These are phyloP conservation scores for Xylariaceae sp. DNA, from an alignment of 2,329 filamentous ascomycete genomes.

Conservation along the genomic window DNA sequence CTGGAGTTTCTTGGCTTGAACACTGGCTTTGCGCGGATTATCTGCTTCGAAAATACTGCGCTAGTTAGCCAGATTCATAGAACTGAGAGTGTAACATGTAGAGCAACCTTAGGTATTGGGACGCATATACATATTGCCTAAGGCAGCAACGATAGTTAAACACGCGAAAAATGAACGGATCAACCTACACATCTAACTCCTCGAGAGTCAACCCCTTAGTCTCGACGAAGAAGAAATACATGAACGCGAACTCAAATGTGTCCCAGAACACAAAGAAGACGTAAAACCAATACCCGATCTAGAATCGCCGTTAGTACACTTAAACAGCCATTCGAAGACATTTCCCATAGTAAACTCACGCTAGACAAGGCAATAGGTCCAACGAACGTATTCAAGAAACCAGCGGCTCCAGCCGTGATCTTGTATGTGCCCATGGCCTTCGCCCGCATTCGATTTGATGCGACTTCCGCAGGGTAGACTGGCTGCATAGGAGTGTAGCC, in stretches of 20 bases:
- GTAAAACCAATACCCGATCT: slow-evolving; percentile 36
- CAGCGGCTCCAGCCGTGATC: slow-evolving; percentile 34
- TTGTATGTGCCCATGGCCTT: slow-evolving; percentile 36
- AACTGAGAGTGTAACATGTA: background rate
- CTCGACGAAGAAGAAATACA: slow-evolving; percentile 35
- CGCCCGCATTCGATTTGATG: slow-evolving; percentile 36
- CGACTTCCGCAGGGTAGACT: slow-evolving; percentile 36
- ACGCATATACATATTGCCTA: background rate
- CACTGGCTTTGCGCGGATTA: slow-evolving; percentile 32
- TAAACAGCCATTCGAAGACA: background rate
- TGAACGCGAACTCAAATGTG: slow-evolving; percentile 29
- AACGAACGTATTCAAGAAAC: slow-evolving; percentile 34
- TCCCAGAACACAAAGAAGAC: slow-evolving; percentile 37
- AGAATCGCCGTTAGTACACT: background rate
- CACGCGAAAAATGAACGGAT: background rate
- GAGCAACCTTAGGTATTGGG: background rate
- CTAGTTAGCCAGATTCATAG: background rate
- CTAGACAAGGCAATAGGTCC: slow-evolving; percentile 27
- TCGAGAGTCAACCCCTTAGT: slow-evolving; percentile 33
- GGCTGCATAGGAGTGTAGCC: slow-evolving; percentile 37
- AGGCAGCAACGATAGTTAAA: background rate
- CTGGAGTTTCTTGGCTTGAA: slow-evolving; percentile 26
- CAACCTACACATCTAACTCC: slow-evolving; percentile 26
- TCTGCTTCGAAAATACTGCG: slow-evolving; percentile 33
- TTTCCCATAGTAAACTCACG: slow-evolving; percentile 18